phyloP scores from a whole-genome alignment of 208 protist genomes.

The Angomonas ambiguus region DNA sequence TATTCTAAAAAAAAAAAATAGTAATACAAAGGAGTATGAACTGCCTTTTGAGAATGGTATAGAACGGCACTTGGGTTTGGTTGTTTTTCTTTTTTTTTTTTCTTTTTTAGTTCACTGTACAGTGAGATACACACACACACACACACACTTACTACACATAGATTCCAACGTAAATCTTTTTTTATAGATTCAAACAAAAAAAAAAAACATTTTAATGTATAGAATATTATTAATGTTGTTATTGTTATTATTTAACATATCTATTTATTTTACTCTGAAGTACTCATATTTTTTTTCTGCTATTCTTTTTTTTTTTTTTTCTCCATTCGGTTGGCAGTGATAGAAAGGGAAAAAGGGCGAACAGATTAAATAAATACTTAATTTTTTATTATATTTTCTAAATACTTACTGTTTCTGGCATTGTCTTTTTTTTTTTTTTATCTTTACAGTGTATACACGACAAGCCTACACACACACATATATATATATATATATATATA shows the following conservation, averaged over 20 bases:
- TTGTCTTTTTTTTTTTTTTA: too few relatives aligned
- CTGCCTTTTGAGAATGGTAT: too few relatives aligned
- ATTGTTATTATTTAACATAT: constrained; percentile 12
- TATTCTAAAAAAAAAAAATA: constrained; percentile 24
- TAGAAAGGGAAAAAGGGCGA: constrained; percentile 1
- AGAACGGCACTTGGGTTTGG: too few relatives aligned
- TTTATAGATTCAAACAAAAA: constrained; percentile 3
- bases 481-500: too few relatives aligned
- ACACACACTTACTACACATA: neutral
- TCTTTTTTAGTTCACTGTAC: neutral
- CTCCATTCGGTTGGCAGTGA: neutral
- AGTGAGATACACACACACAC: neutral
- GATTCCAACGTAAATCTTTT: constrained; percentile 7
- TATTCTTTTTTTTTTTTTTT: constrained; percentile 12
- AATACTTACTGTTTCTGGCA: too few relatives aligned
- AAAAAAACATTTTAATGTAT: neutral
- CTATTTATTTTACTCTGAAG: constrained; percentile 24
- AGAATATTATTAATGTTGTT: neutral
- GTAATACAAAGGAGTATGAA: constrained; percentile 15
- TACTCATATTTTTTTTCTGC: constrained; percentile 17
- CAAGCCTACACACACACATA: neutral
- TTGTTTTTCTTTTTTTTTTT: constrained; percentile 5
- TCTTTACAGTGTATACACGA: neutral
- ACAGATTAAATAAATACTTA: neutral
- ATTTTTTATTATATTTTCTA: too few relatives aligned